These are phyloP conservation scores for Phaffia tasmanica DNA, from an alignment of 768 basidiomycete genomes.

Conservation along the genomic window DNA sequence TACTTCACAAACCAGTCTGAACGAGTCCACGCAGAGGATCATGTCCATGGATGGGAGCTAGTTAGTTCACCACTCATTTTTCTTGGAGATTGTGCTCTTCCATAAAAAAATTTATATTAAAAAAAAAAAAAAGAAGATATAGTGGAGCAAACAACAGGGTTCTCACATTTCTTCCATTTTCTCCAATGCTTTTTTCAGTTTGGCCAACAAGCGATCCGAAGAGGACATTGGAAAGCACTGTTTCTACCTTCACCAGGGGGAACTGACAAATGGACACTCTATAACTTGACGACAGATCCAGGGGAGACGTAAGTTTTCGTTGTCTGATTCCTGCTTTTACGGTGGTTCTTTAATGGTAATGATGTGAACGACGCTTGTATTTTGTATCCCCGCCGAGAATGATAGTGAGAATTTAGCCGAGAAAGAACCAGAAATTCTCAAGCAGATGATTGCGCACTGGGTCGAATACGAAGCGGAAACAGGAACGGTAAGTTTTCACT, in stretches of 20 bases:
- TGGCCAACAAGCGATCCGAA: constrained; percentile 12
- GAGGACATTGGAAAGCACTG: constrained; percentile 1
- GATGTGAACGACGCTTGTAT: no score
- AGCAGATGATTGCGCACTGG: constrained; percentile 17
- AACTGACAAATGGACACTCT: constrained; percentile 5
- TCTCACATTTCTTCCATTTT: neutral
- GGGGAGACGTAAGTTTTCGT: constrained; percentile 2
- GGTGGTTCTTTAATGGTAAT: no score
- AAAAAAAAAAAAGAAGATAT: no score
- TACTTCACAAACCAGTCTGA: constrained; percentile 20
- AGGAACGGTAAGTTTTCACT: neutral
- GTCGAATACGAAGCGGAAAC: constrained; percentile 13
- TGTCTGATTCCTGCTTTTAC: neutral
- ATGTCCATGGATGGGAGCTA: constrained; percentile 32
- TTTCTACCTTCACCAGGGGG: constrained; percentile 3
- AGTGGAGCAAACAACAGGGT: no score
- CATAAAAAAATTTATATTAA: no score
- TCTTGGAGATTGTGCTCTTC: no score
- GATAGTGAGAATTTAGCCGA: neutral
- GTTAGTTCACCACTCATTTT: neutral
- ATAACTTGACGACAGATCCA: neutral
- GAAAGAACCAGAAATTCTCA: constrained; percentile 4
- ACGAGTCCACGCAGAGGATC: constrained; percentile 29
- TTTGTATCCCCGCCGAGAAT: no score
- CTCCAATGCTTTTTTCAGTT: neutral